phyloP scores from a whole-genome alignment of 768 basidiomycete species.

The Trametes cingulata region DNA sequence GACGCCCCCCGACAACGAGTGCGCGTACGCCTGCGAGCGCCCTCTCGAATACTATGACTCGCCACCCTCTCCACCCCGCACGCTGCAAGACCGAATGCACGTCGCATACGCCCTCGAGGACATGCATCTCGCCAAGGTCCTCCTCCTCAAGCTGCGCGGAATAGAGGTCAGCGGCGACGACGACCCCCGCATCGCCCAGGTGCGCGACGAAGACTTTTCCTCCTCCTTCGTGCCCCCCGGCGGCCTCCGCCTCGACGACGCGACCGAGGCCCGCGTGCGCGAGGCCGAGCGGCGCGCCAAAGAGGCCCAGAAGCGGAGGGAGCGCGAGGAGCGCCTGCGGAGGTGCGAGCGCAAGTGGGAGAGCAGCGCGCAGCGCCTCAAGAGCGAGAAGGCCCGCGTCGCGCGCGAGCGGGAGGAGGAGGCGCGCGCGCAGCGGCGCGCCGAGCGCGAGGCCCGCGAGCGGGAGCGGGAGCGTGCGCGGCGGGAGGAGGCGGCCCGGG shows the following conservation, averaged over 20 bases:
- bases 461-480: constrained; percentile 26
- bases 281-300: constrained; percentile 37
- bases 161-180: constrained; percentile 58
- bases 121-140: constrained; percentile 63
- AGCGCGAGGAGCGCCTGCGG: constrained; percentile 30
- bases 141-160: constrained; percentile 61
- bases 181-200: constrained; percentile 64
- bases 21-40: constrained; percentile 30
- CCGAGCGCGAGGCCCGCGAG: constrained; percentile 26
- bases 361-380: constrained; percentile 20
- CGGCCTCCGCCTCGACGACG: constrained; percentile 43
- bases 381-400: constrained; percentile 27
- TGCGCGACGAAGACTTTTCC: constrained; percentile 51
- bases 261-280: constrained; percentile 40
- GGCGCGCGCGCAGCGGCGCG: constrained; percentile 21
- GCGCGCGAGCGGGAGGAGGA: constrained; percentile 25
- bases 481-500: constrained; percentile 24
- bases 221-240: constrained; percentile 41
- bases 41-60: constrained; percentile 47
- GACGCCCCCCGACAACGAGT: constrained; percentile 34
- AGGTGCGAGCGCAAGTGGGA: constrained; percentile 34
- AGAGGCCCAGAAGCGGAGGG: constrained; percentile 37
- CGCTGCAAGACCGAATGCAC: constrained; percentile 66
- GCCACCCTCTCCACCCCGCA: constrained; percentile 39
- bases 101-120: constrained; percentile 67